Conservation (phyloP, 495 filamentous ascomycete species). For the Aspergillus asperescens region DNA sequence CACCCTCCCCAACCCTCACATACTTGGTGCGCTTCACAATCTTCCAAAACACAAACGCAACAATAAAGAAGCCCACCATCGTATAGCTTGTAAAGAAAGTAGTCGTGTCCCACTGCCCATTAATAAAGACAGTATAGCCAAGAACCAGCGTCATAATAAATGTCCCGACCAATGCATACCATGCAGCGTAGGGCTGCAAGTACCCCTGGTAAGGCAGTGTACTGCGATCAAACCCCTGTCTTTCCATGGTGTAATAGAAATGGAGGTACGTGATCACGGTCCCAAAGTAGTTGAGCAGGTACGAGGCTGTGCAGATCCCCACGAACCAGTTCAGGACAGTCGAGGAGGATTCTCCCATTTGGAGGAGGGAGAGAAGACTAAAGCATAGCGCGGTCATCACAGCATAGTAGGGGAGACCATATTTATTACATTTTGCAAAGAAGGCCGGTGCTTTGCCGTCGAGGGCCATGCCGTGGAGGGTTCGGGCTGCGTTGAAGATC, state of each 20-base stretch:
- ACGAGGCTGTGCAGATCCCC: conserved; percentile 22
- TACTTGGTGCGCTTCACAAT: conserved; percentile 43
- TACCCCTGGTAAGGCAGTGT: conserved; percentile 26
- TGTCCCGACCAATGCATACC: conserved; percentile 30
- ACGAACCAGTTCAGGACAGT: conserved; percentile 30
- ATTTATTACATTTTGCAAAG: conserved; percentile 35
- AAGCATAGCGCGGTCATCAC: conserved; percentile 38
- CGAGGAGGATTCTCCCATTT: conserved; percentile 22
- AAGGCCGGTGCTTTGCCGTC: conserved; percentile 42
- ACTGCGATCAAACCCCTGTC: conserved; percentile 30
- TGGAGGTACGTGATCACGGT: conserved; percentile 49
- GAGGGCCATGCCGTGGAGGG: conserved; percentile 40
- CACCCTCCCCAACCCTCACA: conserved; percentile 35
- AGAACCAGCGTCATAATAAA: conserved; percentile 23
- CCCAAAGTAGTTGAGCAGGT: conserved; percentile 37
- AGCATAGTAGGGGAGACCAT: conserved; percentile 41
- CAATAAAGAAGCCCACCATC: conserved; percentile 45
- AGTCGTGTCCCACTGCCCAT: conserved; percentile 19
- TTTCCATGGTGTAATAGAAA: conserved; percentile 31
- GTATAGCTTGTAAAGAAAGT: conserved; percentile 32
- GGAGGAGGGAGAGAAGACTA: conserved; percentile 33
- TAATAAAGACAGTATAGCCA: conserved; percentile 20
- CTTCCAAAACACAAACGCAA: conserved; percentile 52
- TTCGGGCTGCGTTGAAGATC: conserved; percentile 39
- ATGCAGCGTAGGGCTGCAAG: conserved; percentile 33